Evolutionary conservation across 148 eudicot genomes (phyloP), one percentile per base, ranked within the genome.

Genomic region (Simmondsia chinensis): DNA sequence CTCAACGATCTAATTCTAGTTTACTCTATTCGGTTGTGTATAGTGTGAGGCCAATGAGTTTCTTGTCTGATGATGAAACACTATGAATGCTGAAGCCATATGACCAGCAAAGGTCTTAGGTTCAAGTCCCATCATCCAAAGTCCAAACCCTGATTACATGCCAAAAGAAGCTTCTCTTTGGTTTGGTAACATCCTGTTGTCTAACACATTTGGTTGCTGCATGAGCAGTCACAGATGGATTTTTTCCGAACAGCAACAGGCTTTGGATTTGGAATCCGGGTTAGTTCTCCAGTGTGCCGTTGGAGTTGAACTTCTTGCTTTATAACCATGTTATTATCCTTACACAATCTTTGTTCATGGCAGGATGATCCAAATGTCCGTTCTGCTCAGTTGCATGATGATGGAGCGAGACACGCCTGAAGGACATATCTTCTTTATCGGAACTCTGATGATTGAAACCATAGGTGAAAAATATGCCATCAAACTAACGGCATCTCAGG

Each of bases 341-440:
- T 3, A 22, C 32, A 39, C 24, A 22, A 18, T 13, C 44, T 14
- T 32, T 46, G 17, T 17, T 21, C 33, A 50, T 60, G 32, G 50
- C 79, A 88, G 94, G 97, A 88, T 27, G 97, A 88, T 50, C 64
- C 94, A 19, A 77, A 51, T 57, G 79, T 78, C 62, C 75, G 97
- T 59, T 59, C 94, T 39, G 41, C 87, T 16, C 97, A 87, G 47
- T 52, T 82, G 72, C 96, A 83, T 56, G 97, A 78, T 5, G 87
- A 84, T 47, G 76, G 70, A 13, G 50, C 78, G 23, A 72, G 89
- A 49, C 91, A 81, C 66, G 54, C 87, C 40, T 83, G 62, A 81
- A 53, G 17, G 31, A 22, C 27, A 1, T 19, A 18, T 39, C 9
- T 27, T 1, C 13, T 12, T 25, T 7, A 10, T 43, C 24, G 20